A percentile compares a stretch with the other conserved stretches of the same genome.
These are phyloP conservation scores for Jaminaea rosea DNA, from an alignment of 1,284 basidiomycete species.

Conservation along the genomic window DNA sequence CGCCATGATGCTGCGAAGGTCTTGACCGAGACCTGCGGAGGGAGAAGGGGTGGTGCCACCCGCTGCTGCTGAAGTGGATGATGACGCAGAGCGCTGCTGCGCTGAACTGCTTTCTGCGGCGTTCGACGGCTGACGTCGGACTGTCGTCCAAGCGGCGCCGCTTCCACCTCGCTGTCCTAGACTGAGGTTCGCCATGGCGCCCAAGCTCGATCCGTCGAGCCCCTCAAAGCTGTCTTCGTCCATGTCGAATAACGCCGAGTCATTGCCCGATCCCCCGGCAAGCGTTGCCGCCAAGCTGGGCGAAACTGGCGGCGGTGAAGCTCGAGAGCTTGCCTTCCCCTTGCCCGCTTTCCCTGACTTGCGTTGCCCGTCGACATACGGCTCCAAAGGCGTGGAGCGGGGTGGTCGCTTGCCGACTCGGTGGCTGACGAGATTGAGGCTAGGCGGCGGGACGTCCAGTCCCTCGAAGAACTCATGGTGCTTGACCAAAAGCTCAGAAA, in stretches of 20 bases:
- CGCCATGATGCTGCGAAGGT: slow-evolving; percentile 78
- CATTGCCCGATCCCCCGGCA: not conserved
- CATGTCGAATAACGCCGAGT: not conserved
- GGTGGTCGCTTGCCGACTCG: slow-evolving; percentile 21
- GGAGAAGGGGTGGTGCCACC: slow-evolving; percentile 3
- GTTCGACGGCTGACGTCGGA: not conserved
- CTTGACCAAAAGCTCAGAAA: slow-evolving; percentile 58
- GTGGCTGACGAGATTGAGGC: slow-evolving; percentile 43
- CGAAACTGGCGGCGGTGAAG: not conserved
- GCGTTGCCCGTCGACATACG: not conserved
- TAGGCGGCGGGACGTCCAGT: slow-evolving; percentile 67
- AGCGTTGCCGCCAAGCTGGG: not conserved
- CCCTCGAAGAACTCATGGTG: slow-evolving; percentile 67
- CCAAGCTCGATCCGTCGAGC: not conserved
- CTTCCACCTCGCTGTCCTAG: too few relatives aligned
- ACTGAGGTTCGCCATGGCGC: not conserved
- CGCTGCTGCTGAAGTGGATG: not conserved
- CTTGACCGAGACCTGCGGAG: slow-evolving; percentile 44
- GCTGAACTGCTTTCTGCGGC: not conserved
- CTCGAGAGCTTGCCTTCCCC: not conserved
- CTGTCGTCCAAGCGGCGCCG: not conserved
- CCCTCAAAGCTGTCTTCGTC: not conserved
- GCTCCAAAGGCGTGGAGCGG: not conserved
- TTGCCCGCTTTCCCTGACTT: not conserved
- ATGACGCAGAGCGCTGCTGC: not conserved